A percentile compares a stretch with the other conserved stretches of the same genome.
phyloP scores from a whole-genome alignment of 345 rosid species.

The Limnanthes douglasii region DNA sequence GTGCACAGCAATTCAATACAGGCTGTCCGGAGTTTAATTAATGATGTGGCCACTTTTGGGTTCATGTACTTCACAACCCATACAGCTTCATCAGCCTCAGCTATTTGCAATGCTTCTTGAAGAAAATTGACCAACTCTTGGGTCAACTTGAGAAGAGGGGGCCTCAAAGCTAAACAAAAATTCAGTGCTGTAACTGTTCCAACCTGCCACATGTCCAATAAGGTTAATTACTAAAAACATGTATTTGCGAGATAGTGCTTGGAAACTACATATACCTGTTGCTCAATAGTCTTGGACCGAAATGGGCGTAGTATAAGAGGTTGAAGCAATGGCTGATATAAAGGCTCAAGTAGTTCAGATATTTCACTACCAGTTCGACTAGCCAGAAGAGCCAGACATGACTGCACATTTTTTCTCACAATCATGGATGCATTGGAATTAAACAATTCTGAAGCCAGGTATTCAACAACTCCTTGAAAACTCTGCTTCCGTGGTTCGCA shows the following conservation, averaged over 20 bases:
- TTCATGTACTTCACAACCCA: constrained; percentile 87
- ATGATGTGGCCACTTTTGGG: constrained; percentile 65
- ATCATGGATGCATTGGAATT: constrained; percentile 75
- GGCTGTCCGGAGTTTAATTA: constrained; percentile 83
- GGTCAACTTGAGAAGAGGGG: constrained; percentile 92
- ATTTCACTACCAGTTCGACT: constrained; percentile 98
- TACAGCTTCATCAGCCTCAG: constrained; percentile 90
- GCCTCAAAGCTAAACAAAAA: constrained; percentile 93
- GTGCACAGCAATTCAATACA: constrained; percentile 97
- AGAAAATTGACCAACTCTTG: constrained; percentile 90
- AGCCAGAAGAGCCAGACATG: constrained; percentile 90
- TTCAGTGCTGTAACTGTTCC: constrained; percentile 95
- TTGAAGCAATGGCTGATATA: constrained; percentile 77
- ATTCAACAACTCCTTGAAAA: constrained; percentile 89
- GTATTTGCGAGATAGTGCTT: background rate
- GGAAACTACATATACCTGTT: constrained; percentile 45
- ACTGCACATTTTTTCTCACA: constrained; percentile 92
- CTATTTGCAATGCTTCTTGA: constrained; percentile 98
- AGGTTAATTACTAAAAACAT: too few species aligned
- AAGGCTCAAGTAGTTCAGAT: constrained; percentile 87
- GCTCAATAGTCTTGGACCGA: constrained; percentile 89
- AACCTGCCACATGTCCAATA: constrained; percentile 33
- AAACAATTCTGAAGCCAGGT: constrained; percentile 88
- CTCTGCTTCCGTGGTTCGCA: constrained; percentile 85
- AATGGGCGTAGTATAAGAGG: constrained; percentile 85